Conservation (phyloP, 2,329 filamentous ascomycete species). For the Penicillium sp. region DNA sequence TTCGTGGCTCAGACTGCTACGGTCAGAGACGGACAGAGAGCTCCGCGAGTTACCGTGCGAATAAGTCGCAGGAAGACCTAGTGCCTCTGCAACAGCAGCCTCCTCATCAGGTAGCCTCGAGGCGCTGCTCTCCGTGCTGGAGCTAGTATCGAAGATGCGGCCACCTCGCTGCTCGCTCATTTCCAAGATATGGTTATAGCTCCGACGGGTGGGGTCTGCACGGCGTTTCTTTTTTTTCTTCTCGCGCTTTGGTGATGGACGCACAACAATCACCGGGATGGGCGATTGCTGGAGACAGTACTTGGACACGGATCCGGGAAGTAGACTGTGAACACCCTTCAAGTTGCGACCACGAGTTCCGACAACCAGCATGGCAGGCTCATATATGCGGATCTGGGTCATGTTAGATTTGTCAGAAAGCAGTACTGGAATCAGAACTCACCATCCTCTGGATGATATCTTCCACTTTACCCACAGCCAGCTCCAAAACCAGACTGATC, state of each 20-base stretch:
- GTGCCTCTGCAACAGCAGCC: conserved; percentile 51
- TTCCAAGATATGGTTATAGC: conserved; percentile 75
- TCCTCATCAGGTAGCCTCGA: conserved; percentile 49
- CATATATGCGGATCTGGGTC: conserved; percentile 79
- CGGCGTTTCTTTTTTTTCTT: conserved; percentile 87
- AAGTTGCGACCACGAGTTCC: conserved; percentile 83
- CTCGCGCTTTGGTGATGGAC: conserved; percentile 80
- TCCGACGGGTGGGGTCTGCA: conserved; percentile 72
- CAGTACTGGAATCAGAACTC: conserved; percentile 30
- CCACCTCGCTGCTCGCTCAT: conserved; percentile 56
- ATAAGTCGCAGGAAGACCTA: conserved; percentile 42
- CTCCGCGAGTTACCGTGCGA: conserved; percentile 31
- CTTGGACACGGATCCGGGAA: conserved; percentile 88
- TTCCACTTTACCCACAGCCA: conserved; percentile 85
- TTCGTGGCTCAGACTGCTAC: conserved; percentile 34
- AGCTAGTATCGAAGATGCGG: conserved; percentile 53
- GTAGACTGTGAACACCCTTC: conserved; percentile 79
- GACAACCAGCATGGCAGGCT: conserved; percentile 87
- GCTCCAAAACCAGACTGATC: conserved; percentile 81
- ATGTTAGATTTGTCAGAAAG: conserved; percentile 12
- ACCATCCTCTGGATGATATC: conserved; percentile 90
- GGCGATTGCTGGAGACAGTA: conserved; percentile 94
- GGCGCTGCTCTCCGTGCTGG: conserved; percentile 48
- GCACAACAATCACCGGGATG: conserved; percentile 88
- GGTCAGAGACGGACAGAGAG: conserved; percentile 37